phyloP scores from a whole-genome alignment of 768 basidiomycete genomes.

The Pleurotus platypus region DNA sequence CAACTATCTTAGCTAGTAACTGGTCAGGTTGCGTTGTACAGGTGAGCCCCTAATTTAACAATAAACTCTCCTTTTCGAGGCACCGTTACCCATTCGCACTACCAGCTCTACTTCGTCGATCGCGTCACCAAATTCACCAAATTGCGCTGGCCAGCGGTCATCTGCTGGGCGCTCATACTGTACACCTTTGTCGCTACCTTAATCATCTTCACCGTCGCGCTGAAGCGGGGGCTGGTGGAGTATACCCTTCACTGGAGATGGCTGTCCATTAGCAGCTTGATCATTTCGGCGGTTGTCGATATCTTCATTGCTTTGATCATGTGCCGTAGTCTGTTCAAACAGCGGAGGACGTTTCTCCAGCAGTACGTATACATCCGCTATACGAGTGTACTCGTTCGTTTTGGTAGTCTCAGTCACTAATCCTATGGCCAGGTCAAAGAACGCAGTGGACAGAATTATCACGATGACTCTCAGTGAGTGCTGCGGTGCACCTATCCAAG shows the following conservation, averaged over 20 bases:
- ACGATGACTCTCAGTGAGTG: not conserved
- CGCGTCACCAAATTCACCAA: not conserved
- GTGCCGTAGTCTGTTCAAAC: constrained; percentile 24
- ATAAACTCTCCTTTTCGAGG: too few species aligned
- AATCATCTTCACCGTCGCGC: constrained; percentile 19
- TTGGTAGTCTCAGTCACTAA: too few species aligned
- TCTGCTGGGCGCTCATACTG: not conserved
- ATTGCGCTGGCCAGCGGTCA: not conserved
- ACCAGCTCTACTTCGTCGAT: not conserved
- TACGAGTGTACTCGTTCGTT: too few species aligned
- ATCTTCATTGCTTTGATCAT: constrained; percentile 27
- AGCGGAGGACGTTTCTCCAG: constrained; percentile 17
- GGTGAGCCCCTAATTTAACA: not conserved
- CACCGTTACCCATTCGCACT: too few species aligned
- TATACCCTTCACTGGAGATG: constrained; percentile 24
- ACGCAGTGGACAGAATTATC: not conserved
- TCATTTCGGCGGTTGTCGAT: constrained; percentile 24
- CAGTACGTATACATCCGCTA: not conserved
- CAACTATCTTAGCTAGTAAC: not conserved
- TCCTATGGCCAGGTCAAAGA: not conserved
- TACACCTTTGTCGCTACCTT: constrained; percentile 24
- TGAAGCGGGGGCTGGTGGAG: constrained; percentile 9
- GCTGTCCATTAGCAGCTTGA: constrained; percentile 27
- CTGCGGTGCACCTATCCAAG: not conserved
- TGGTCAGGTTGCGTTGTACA: not conserved